phyloP scores from a whole-genome alignment of 2,329 filamentous ascomycete genomes.

The Knufia petricola region DNA sequence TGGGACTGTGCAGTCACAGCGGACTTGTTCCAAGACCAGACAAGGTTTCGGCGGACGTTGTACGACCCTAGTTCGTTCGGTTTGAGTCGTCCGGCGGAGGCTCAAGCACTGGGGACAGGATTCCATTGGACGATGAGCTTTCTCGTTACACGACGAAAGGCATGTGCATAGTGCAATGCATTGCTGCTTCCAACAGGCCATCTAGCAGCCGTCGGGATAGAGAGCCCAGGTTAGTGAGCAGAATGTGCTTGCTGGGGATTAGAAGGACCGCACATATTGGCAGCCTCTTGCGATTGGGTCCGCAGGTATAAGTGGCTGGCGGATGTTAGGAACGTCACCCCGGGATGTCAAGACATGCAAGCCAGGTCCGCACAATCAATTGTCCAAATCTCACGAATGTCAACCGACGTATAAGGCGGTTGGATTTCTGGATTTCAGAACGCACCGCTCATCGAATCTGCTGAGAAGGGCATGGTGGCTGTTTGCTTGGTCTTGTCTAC shows the following conservation, averaged over 20 bases:
- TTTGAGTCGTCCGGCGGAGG: too few relatives aligned
- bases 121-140: too few relatives aligned
- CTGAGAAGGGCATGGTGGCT: background rate
- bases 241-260: background rate
- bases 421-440: background rate
- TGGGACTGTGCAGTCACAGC: too few relatives aligned
- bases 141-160: too few relatives aligned
- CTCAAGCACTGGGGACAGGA: too few relatives aligned
- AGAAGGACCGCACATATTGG: background rate
- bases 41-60: too few relatives aligned
- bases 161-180: too few relatives aligned
- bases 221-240: too few relatives aligned
- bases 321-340: background rate
- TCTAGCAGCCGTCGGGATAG: too few relatives aligned
- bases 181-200: too few relatives aligned
- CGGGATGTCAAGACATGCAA: background rate
- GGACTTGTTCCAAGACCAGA: too few relatives aligned
- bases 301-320: background rate
- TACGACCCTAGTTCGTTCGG: too few relatives aligned
- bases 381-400: background rate
- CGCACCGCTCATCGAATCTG: background rate
- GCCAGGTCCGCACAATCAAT: background rate
- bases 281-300: background rate
- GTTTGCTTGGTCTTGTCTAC: background rate
- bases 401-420: background rate